Base-by-base conservation (phyloP, 202 grass and related monocot genomes). In the Schoenoplectus tabernaemontani region DNA sequence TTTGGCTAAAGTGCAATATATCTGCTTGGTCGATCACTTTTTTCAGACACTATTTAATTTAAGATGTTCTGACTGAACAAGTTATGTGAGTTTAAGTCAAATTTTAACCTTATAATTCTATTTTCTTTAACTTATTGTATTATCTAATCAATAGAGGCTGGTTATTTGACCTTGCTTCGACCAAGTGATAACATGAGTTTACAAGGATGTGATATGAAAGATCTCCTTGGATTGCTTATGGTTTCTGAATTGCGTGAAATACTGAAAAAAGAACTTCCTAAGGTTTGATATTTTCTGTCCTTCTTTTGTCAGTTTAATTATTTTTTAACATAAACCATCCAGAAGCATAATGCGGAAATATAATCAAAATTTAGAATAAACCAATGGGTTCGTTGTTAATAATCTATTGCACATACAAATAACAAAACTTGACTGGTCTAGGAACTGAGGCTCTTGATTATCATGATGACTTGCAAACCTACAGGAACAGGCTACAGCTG, bases 201-300 rank as follows among this genome's bases (percentile, higher is more conserved):
- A 79, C 82, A 74, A 59, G 61, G 84, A 70, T 88, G 82, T 84
- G 87, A 92, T 84, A 81, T 90, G 59, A 81, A 94, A 77, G 89
- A 90, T 76, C 64, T 92, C 82, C 58, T 97, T 84, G 82, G 87
- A 78, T 81, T 97, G 74, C 87, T 97, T 82, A 90, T 32, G 86
- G 89, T 92, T 84, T 81, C 84, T 81, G 89, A 97, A 88, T 87
- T 97, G 80, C 88, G 85, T 20, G 87, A 92, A 84, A 86, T 93
- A 60, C 62, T 97, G 59, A 88, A 86, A 43, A n/a, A 15, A 61
- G 78, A 83, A 67, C 53, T 89, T 85, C 86, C 78, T 43, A 97
- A 97, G 94, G 94, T 97, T 86, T 79, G 59, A 83, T 81, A 46
- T 83, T 73, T 7, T 51, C 2, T 28, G n/a, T 24, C 38, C 9